A percentile compares a stretch with the other conserved stretches of the same genome.
Evolutionary conservation across 768 basidiomycete species (phyloP).

Genomic region (Pulveroboletus sp.): DNA sequence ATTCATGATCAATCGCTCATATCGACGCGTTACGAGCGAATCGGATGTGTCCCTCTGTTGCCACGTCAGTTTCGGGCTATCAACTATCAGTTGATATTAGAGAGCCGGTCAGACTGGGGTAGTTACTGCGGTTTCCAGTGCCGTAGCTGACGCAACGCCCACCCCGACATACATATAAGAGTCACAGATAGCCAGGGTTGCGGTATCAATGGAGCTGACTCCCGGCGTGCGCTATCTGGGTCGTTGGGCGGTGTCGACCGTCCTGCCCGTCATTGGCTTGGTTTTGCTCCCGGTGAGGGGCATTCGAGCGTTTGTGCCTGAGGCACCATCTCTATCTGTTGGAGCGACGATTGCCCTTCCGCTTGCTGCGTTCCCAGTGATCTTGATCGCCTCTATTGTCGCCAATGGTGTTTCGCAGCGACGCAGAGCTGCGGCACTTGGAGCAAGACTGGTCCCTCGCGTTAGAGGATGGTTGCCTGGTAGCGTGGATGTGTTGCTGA

Average conservation of each 20-base stretch:
- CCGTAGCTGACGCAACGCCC: too few species aligned
- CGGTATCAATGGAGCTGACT: slow-evolving; percentile 12
- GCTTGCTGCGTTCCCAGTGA: background rate
- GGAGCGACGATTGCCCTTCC: slow-evolving; percentile 6
- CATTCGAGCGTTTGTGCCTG: slow-evolving; percentile 1
- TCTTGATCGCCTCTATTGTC: background rate
- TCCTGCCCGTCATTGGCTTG: slow-evolving; percentile 13
- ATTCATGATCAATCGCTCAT: too few species aligned
- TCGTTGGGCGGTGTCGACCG: slow-evolving; percentile 10
- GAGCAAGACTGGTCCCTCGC: slow-evolving; percentile 31
- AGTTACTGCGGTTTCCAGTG: too few species aligned
- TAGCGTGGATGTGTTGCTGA: slow-evolving; percentile 32
- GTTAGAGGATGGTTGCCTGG: slow-evolving; percentile 33
- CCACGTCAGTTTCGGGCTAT: too few species aligned
- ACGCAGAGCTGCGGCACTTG: slow-evolving; percentile 18
- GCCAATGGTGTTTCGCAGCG: slow-evolving; percentile 6
- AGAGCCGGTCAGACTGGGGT: too few species aligned
- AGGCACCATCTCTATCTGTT: slow-evolving; percentile 7
- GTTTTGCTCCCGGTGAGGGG: slow-evolving; percentile 11
- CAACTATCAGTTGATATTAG: too few species aligned
- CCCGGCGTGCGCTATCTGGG: slow-evolving; percentile 25
- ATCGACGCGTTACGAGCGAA: too few species aligned
- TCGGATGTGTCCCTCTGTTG: too few species aligned
- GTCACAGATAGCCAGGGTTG: too few species aligned
- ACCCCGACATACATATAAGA: too few species aligned